Conservation (phyloP, 2,329 filamentous ascomycete species). For the Tricladium varicosporioides region DNA sequence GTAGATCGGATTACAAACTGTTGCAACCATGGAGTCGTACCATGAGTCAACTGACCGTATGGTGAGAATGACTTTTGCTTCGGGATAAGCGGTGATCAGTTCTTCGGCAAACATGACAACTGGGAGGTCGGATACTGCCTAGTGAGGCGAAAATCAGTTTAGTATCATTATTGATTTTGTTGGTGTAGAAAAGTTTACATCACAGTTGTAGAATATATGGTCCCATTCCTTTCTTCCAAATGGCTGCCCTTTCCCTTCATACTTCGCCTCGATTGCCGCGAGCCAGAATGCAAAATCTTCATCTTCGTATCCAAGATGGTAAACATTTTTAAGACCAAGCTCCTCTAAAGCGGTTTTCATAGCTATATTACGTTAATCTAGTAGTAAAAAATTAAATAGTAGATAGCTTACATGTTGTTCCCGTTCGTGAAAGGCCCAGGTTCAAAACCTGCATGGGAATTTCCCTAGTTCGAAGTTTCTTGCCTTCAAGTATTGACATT, state of each 20-base stretch:
- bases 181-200: neutral
- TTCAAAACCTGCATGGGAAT: neutral
- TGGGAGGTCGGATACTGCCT: conserved; percentile 34
- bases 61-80: conserved; percentile 37
- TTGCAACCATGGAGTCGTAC: conserved; percentile 2
- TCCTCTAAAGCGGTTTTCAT: neutral
- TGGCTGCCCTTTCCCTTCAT: neutral
- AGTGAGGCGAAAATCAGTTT: neutral
- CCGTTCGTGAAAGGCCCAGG: neutral
- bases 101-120: conserved; percentile 36
- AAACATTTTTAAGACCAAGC: neutral
- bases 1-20: neutral
- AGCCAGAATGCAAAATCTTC: neutral
- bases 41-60: conserved; percentile 31
- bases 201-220: neutral
- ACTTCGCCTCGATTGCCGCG: neutral
- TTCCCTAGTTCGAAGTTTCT: no score
- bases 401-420: neutral
- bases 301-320: neutral
- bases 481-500: no score
- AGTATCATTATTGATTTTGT: neutral
- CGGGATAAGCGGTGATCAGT: conserved; percentile 35
- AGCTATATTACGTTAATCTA: neutral
- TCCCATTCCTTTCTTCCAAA: neutral
- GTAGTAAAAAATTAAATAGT: neutral